These are phyloP conservation scores for Russula lepida DNA, from an alignment of 768 basidiomycete genomes.

Conservation along the genomic window DNA sequence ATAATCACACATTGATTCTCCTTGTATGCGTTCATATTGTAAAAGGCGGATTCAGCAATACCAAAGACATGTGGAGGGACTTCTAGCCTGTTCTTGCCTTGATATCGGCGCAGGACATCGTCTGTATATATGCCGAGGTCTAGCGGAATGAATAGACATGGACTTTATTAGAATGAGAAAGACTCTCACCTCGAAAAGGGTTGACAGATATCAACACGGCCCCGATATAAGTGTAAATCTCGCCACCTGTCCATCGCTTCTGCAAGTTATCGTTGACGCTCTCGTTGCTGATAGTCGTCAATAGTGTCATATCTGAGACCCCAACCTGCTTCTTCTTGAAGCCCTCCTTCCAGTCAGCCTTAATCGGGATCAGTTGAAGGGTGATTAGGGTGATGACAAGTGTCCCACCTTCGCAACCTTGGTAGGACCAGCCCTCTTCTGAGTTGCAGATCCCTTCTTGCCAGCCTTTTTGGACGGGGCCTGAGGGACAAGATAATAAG, in stretches of 20 bases:
- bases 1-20: conserved; percentile 99
- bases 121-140: conserved; percentile 99
- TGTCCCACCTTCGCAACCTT: conserved; percentile 69
- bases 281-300: conserved; percentile 96
- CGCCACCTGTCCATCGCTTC: conserved; percentile 89
- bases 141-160: conserved; percentile 26
- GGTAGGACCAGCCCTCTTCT: conserved; percentile 48
- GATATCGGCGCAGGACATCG: conserved; percentile 74
- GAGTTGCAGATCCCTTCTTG: conserved; percentile 61
- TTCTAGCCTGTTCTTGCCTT: conserved; percentile 95
- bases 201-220: conserved; percentile 98
- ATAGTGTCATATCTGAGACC: conserved; percentile 96
- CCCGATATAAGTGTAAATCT: conserved; percentile 99
- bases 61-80: conserved; percentile 97
- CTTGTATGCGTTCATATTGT: conserved; percentile 98
- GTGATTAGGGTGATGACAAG: background rate
- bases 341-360: conserved; percentile 99
- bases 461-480: conserved; percentile 87
- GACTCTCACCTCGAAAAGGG: conserved; percentile 74
- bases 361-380: conserved; percentile 4
- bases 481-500: conserved; percentile 25
- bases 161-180: background rate
- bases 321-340: conserved; percentile 99
- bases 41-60: conserved; percentile 95
- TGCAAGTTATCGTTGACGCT: conserved; percentile 96